phyloP scores from a whole-genome alignment of 305 asterid species.

The Lippia alba region DNA sequence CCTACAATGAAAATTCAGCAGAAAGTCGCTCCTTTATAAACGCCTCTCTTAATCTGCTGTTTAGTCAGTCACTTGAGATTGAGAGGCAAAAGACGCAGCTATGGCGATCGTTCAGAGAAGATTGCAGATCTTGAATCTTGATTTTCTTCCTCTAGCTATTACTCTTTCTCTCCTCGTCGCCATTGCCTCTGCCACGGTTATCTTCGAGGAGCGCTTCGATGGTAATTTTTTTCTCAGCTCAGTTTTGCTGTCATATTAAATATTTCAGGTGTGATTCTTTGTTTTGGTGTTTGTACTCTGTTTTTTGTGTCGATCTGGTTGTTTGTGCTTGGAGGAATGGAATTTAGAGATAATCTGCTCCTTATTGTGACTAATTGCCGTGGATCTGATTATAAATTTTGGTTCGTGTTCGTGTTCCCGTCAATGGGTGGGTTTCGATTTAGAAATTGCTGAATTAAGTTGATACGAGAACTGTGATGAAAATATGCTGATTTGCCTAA shows the following conservation, averaged over 20 bases:
- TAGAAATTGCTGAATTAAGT: conserved; percentile 21
- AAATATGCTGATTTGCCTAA: neutral
- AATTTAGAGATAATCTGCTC: conserved; percentile 18
- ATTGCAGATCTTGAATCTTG: conserved; percentile 46
- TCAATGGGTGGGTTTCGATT: conserved; percentile 1
- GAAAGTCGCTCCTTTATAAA: conserved; percentile 42
- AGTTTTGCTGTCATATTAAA: conserved; percentile 1
- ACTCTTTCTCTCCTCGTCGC: conserved; percentile 59
- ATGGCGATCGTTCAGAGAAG: conserved; percentile 65
- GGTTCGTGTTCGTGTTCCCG: neutral
- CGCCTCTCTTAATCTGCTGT: conserved; percentile 15
- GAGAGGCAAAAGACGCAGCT: conserved; percentile 42
- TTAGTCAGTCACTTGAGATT: conserved; percentile 22
- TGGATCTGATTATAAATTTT: conserved; percentile 49
- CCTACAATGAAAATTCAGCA: conserved; percentile 25
- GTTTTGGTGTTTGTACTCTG: neutral
- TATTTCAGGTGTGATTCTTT: neutral
- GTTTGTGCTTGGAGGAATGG: conserved; percentile 23
- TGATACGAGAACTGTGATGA: neutral
- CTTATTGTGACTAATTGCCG: conserved; percentile 18
- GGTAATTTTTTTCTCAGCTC: conserved; percentile 48
- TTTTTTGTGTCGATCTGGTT: conserved; percentile 41
- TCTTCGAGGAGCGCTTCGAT: conserved; percentile 91
- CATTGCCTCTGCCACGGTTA: conserved; percentile 64
- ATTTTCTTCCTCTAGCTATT: conserved; percentile 48